A percentile compares a stretch with the other conserved stretches of the same genome.
These are phyloP conservation scores for Pseudogymnoascus sp. DNA, from an alignment of 2,329 filamentous ascomycete species.

Conservation along the genomic window DNA sequence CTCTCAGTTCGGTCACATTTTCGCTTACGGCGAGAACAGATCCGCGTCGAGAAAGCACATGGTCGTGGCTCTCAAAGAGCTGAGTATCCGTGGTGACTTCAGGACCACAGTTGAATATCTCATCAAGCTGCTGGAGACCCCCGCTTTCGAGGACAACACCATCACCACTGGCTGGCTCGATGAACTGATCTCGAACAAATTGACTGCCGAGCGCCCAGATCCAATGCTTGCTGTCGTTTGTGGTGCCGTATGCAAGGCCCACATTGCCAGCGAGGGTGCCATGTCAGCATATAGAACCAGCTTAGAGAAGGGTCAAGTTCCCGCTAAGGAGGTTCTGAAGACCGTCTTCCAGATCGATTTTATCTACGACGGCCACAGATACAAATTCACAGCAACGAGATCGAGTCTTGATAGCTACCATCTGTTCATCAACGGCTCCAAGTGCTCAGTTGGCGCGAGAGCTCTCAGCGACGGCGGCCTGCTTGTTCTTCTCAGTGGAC, in stretches of 20 bases:
- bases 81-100: slow-evolving; percentile 99
- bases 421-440: slow-evolving; percentile 97
- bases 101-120: slow-evolving; percentile 97
- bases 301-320: slow-evolving; percentile 94
- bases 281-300: slow-evolving; percentile 79
- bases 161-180: slow-evolving; percentile 99
- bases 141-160: slow-evolving; percentile 97
- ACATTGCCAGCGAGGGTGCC: slow-evolving; percentile 86
- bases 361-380: slow-evolving; percentile 93
- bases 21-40: slow-evolving; percentile 96
- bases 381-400: slow-evolving; percentile 96
- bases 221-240: slow-evolving; percentile 89
- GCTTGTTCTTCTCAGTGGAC: slow-evolving; percentile 79
- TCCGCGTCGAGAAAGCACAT: slow-evolving; percentile 96
- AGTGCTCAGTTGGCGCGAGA: slow-evolving; percentile 86
- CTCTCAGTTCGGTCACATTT: slow-evolving; percentile 98
- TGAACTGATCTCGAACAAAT: slow-evolving; percentile 94
- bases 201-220: slow-evolving; percentile 93
- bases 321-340: slow-evolving; percentile 92
- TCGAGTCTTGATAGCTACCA: slow-evolving; percentile 92
- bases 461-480: slow-evolving; percentile 90
- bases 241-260: slow-evolving; percentile 89
- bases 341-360: slow-evolving; percentile 97
- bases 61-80: slow-evolving; percentile 95
- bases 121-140: slow-evolving; percentile 96